These are phyloP conservation scores for Saccharomycopsis sp. DNA, from an alignment of 805 yeast genomes.

Conservation along the genomic window DNA sequence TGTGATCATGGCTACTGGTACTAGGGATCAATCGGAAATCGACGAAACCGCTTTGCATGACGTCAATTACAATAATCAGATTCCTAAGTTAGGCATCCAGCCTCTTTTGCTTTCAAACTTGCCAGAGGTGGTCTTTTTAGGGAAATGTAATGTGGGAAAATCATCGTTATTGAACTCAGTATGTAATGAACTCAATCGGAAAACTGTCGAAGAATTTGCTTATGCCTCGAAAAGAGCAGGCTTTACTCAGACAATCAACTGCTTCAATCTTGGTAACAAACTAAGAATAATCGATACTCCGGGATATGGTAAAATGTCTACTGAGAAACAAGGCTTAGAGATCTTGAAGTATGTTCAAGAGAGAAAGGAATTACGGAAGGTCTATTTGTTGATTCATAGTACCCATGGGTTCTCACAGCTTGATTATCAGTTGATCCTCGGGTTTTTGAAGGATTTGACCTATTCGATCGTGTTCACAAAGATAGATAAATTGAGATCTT, in stretches of 20 bases:
- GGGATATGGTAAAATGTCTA: constrained; percentile 79
- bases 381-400: constrained; percentile 57
- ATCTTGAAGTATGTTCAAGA: constrained; percentile 55
- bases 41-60: not conserved
- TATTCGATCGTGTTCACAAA: constrained; percentile 76
- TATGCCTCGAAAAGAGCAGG: constrained; percentile 51
- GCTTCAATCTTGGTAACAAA: constrained; percentile 53
- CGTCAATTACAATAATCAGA: not conserved
- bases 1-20: not conserved
- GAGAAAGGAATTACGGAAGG: constrained; percentile 48
- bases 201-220: constrained; percentile 37
- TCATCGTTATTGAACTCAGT: constrained; percentile 67
- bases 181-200: constrained; percentile 35
- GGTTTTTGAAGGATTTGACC: constrained; percentile 53
- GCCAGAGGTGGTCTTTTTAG: constrained; percentile 74
- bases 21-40: not conserved
- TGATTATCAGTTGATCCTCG: constrained; percentile 46
- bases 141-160: constrained; percentile 84
- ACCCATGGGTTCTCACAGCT: constrained; percentile 50
- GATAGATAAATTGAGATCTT: constrained; percentile 46
- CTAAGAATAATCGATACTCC: constrained; percentile 78
- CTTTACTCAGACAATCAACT: constrained; percentile 55
- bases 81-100: not conserved
- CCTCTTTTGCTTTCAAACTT: constrained; percentile 24
- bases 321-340: constrained; percentile 58